Evolutionary conservation across 306 rosid species (phyloP).

Genomic region (Acacia crassicarpa): DNA sequence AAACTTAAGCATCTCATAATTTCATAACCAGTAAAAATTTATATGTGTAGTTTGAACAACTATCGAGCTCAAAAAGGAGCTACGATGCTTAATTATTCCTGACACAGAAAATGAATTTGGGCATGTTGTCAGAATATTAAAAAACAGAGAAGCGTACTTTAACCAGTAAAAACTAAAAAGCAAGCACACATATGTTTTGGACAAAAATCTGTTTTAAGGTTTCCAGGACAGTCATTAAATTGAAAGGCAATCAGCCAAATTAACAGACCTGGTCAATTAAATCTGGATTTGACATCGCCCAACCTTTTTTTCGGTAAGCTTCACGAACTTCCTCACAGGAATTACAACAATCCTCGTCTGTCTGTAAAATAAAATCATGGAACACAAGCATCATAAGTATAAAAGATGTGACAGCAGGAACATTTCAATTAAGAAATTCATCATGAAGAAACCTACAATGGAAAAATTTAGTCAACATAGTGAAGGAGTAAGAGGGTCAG

Average conservation of each 20-base stretch:
- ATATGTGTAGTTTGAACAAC: not conserved
- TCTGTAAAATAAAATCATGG: constrained; percentile 39
- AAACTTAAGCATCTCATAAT: not conserved
- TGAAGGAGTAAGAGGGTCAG: not conserved
- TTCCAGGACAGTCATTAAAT: constrained; percentile 10
- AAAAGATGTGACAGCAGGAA: constrained; percentile 6
- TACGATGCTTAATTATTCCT: not conserved
- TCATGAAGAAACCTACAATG: constrained; percentile 8
- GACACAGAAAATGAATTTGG: constrained; percentile 2
- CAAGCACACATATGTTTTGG: not conserved
- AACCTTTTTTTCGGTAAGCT: constrained; percentile 94
- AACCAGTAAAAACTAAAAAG: not conserved
- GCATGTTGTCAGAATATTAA: not conserved
- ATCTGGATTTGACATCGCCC: constrained; percentile 96
- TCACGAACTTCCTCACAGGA: constrained; percentile 95
- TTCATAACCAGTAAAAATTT: not conserved
- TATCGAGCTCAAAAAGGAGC: not conserved
- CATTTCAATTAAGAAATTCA: constrained; percentile 7
- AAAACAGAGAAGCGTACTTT: not conserved
- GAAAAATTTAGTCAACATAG: not conserved
- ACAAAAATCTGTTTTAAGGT: not conserved
- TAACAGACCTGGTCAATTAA: constrained; percentile 82
- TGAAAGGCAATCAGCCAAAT: constrained; percentile 29
- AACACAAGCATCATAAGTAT: not conserved
- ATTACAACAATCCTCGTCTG: constrained; percentile 92